Evolutionary conservation across 2,329 filamentous ascomycete genomes (phyloP), one percentile per base, ranked within the genome.

Genomic region (Neofusicoccum sp.): DNA sequence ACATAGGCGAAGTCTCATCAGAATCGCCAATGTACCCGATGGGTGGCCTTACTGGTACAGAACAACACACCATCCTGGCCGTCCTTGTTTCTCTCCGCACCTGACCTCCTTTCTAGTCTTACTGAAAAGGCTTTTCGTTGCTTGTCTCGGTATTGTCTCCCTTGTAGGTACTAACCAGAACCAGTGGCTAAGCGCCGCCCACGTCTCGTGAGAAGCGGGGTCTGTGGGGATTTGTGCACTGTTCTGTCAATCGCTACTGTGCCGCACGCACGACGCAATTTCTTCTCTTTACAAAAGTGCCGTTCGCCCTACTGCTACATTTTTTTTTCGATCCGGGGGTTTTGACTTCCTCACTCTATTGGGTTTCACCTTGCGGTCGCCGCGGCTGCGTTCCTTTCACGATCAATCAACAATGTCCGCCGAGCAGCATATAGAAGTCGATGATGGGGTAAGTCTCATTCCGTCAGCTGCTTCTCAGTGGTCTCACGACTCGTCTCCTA

Each of bases 371-470:
- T n/a, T n/a, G n/a, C 11, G 12, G 6, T 14, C 31, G 34, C 20
- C 28, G 36, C 36, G 31, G 26, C 24, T 16, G 14, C 34, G 3
- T 20, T 6, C 6, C 8, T 40, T 28, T 20, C 36, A 31, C 20
- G n/a, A n/a, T n/a, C n/a, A n/a, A 41, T 24, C 49, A 40, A 28
- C 24, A n/a, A 54, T 54, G 49, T n/a, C 24, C 30, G 11, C 49
- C 11, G 49, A 54, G 34, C 49, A 54, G 49, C 49, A 54, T 3
- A 54, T 54, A 6, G 49, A 54, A 36, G 49, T 54, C n/a, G 49
- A 54, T 41, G 24, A 24, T 14, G 49, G 49, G 34, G 49, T 54
- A 31, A n/a, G 49, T 41, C 26, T 8, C 28, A 12, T 28, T 16
- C n/a, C n/a, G n/a, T n/a, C n/a, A n/a, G n/a, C n/a, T n/a, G n/a